These are phyloP conservation scores for Bocquillonia castaneifolia DNA, from an alignment of 441 rosid genomes.

Conservation along the genomic window DNA sequence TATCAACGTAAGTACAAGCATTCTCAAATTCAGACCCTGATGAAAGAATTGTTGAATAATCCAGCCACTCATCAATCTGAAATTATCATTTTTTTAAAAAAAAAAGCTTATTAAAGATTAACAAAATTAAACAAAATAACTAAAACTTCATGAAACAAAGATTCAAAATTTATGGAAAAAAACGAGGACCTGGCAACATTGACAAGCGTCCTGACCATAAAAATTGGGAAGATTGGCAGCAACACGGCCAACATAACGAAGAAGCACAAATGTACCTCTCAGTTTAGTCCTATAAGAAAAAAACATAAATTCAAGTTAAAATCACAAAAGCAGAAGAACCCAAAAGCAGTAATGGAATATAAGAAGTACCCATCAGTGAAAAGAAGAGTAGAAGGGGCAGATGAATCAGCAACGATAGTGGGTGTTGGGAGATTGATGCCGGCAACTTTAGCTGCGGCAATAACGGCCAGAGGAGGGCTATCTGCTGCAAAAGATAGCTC, in stretches of 20 bases:
- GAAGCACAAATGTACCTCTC: constrained; percentile 53
- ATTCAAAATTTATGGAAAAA: not conserved
- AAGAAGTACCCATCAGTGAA: constrained; percentile 50
- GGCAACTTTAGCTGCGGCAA: constrained; percentile 50
- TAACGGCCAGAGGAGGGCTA: constrained; percentile 47
- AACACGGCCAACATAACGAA: constrained; percentile 57
- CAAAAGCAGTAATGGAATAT: not conserved
- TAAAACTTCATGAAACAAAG: not conserved
- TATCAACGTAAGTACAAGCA: constrained; percentile 56
- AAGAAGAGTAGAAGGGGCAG: constrained; percentile 35
- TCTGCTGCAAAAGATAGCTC: constrained; percentile 42
- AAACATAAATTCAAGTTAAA: not conserved
- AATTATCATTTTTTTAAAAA: not conserved
- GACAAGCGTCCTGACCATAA: constrained; percentile 46
- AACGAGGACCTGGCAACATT: constrained; percentile 55
- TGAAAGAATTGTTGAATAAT: constrained; percentile 55
- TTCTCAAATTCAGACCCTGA: constrained; percentile 79
- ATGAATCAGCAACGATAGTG: constrained; percentile 23
- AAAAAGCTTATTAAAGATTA: not conserved
- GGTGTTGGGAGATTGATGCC: constrained; percentile 27
- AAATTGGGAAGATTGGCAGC: constrained; percentile 36
- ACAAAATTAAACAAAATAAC: not conserved
- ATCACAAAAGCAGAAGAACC: not conserved
- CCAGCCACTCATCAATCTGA: constrained; percentile 86
- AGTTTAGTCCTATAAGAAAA: constrained; percentile 36